These are phyloP conservation scores for Chaetothyriales sp. DNA, from an alignment of 2,329 filamentous ascomycete species.

Conservation along the genomic window DNA sequence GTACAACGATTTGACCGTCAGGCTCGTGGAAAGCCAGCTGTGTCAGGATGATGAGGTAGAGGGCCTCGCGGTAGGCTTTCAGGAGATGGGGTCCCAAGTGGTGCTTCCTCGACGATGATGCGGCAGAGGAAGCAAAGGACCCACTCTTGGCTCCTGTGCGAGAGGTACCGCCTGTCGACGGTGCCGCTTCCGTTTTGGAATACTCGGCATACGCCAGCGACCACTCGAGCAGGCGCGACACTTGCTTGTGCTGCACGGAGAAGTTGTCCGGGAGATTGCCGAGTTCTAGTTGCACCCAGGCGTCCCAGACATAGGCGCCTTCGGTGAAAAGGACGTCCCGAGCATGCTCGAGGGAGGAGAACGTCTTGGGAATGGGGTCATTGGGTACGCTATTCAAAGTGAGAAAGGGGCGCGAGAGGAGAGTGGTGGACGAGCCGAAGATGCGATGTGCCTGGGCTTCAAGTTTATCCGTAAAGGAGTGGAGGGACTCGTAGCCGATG, in stretches of 20 bases:
- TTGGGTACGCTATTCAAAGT: slow-evolving; percentile 2
- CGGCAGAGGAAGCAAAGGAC: slow-evolving; percentile 7
- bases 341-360: slow-evolving; percentile 13
- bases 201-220: slow-evolving; percentile 16
- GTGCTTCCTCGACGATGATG: background rate
- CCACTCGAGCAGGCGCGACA: slow-evolving; percentile 15
- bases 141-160: slow-evolving; percentile 8
- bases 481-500: slow-evolving; percentile 10
- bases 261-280: slow-evolving; percentile 8
- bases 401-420: background rate
- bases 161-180: slow-evolving; percentile 4
- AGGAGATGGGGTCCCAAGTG: slow-evolving; percentile 5
- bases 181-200: slow-evolving; percentile 6
- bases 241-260: slow-evolving; percentile 13
- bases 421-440: slow-evolving; percentile 8
- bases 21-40: slow-evolving; percentile 15
- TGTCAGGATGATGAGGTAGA: slow-evolving; percentile 12
- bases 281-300: slow-evolving; percentile 11
- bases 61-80: slow-evolving; percentile 12
- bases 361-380: slow-evolving; percentile 10
- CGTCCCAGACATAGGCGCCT: slow-evolving; percentile 16
- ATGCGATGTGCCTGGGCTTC: slow-evolving; percentile 8
- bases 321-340: slow-evolving; percentile 17
- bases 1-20: slow-evolving; percentile 12
- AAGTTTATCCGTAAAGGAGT: slow-evolving; percentile 9